Base-by-base conservation (phyloP, 208 protist species). In the Novymonas esmeraldas region DNA sequence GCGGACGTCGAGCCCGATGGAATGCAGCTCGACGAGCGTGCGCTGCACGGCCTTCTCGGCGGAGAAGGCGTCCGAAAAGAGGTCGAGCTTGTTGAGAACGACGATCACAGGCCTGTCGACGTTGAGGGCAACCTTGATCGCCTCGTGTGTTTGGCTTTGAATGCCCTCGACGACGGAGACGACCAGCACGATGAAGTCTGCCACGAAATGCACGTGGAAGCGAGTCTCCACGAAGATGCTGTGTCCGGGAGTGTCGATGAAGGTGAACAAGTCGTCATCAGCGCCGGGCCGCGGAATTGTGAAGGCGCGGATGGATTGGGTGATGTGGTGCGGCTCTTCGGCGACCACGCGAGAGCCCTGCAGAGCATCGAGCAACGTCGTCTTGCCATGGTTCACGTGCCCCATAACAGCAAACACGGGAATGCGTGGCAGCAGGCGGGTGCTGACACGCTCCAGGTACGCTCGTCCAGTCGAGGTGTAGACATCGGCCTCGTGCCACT, bases 171-270 rank as follows among this genome's bases (percentile, higher is more conserved):
- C 72, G 13, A 91, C 76, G 22, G 92, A 95, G 14, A 98, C 65
- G 14, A 98, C 81, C 45, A 98, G 56, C 41, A 96, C 3, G 14
- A 95, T 62, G 54, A 63, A 81, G 62, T 98, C 92, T 2, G 81
- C 64, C 10, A 89, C 49, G 48, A 89, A 73, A 31, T 87, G 84
- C n/a, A 83, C 70, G 76, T 94, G 86, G 46, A 87, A 85, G 18
- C 94, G 82, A 46, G 79, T 82, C 56, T 95, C 87, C 7, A 82
- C 81, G 78, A 97, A 97, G 11, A 95, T 61, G 45, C 65, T 70
- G 62, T 97, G 88, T 11, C 94, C 94, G 28, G 94, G 94, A 24
- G 92, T 94, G 68, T 98, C 94, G 6, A 98, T 45, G 68, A 98
- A 95, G 7, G 92, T 96, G 51, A 95, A 81, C 31, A 78, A 34